These are phyloP conservation scores for Castanopsis chinensis DNA, from an alignment of 306 rosid genomes.

Conservation along the genomic window DNA sequence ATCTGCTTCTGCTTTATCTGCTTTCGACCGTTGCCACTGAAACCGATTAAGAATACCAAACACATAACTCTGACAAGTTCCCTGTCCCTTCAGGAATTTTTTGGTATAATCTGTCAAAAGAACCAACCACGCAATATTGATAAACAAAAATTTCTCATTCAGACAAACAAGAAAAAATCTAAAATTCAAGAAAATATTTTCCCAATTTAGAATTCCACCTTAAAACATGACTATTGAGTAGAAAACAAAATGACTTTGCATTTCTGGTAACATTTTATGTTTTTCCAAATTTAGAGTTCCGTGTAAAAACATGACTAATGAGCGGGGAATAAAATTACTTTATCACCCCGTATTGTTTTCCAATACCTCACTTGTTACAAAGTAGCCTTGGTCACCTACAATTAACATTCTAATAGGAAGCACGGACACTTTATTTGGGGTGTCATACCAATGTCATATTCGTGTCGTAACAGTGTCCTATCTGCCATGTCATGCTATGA, in stretches of 20 bases:
- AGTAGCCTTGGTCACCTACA: neutral
- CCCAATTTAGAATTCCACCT: no score
- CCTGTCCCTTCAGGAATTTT: slow-evolving; percentile 36
- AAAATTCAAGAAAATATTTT: neutral
- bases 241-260: no score
- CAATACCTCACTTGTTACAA: neutral
- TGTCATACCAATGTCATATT: no score
- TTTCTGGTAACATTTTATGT: no score
- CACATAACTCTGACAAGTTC: slow-evolving; percentile 37
- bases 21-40: slow-evolving; percentile 50
- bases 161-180: neutral
- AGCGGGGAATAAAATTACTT: neutral
- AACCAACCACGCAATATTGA: neutral
- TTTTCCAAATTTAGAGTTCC: neutral
- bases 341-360: neutral
- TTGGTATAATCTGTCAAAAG: slow-evolving; percentile 42
- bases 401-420: neutral
- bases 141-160: slow-evolving; percentile 7
- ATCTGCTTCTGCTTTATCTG: slow-evolving; percentile 46
- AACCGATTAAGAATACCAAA: slow-evolving; percentile 40
- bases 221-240: no score
- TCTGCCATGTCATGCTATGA: no score
- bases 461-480: no score
- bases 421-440: no score
- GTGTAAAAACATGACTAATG: neutral